phyloP scores from a whole-genome alignment of 2,329 filamentous ascomycete genomes.

The Diaporthe velutina region DNA sequence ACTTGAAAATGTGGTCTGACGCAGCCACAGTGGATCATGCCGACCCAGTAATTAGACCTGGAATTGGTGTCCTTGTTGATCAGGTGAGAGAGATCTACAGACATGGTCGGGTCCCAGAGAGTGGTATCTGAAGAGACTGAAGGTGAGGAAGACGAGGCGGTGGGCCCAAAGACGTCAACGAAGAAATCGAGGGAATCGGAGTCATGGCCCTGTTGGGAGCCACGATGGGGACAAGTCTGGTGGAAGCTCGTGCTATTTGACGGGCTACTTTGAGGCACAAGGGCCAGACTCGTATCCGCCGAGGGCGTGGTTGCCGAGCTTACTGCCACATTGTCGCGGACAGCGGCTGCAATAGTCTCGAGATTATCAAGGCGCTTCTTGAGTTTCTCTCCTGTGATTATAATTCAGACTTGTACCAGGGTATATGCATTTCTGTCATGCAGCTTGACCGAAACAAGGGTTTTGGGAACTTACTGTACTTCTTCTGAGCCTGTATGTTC shows the following conservation, averaged over 20 bases:
- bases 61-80: not conserved
- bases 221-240: not conserved
- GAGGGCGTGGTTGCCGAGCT: not conserved
- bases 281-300: not conserved
- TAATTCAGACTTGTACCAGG: not conserved
- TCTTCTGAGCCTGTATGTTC: slow-evolving; percentile 44
- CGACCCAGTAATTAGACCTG: not conserved
- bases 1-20: slow-evolving; percentile 38
- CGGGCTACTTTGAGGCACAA: not conserved
- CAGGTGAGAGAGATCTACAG: slow-evolving; percentile 22
- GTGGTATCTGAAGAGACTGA: not conserved
- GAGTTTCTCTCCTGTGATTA: slow-evolving; percentile 40
- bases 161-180: not conserved
- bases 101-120: slow-evolving; percentile 28
- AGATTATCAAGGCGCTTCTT: slow-evolving; percentile 40
- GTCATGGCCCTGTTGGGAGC: not conserved
- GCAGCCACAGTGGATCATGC: slow-evolving; percentile 40
- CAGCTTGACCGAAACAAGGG: not conserved
- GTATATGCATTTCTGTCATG: accelerated
- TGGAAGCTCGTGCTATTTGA: not conserved
- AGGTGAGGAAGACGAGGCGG: not conserved
- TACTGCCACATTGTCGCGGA: not conserved
- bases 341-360: slow-evolving; percentile 40
- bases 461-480: slow-evolving; percentile 42
- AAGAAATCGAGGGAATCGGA: not conserved